A percentile compares a stretch with the other conserved stretches of the same genome.
These are phyloP conservation scores for Xerocomus amazonicus DNA, from an alignment of 1,284 basidiomycete genomes.

Conservation along the genomic window DNA sequence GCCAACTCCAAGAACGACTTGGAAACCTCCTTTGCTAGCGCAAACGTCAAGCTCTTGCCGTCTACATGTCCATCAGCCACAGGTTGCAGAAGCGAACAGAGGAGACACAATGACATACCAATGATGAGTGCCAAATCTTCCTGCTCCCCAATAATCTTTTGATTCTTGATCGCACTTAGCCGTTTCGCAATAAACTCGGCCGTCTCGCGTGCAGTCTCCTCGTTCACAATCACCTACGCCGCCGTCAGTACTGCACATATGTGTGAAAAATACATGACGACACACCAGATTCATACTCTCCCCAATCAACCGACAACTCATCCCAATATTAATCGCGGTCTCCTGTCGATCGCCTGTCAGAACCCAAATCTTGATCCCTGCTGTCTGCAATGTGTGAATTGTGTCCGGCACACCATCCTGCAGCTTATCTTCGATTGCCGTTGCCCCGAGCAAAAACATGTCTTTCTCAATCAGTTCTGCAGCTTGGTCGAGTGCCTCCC, in stretches of 20 bases:
- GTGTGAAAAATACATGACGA: neutral
- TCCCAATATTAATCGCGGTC: slow-evolving; percentile 98
- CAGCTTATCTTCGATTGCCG: slow-evolving; percentile 97
- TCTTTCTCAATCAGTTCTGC: slow-evolving; percentile 97
- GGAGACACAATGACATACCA: slow-evolving; percentile 46
- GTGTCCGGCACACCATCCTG: slow-evolving; percentile 99
- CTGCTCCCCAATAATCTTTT: slow-evolving; percentile 84
- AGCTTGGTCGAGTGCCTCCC: slow-evolving; percentile 91
- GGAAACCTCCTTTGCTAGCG: slow-evolving; percentile 89
- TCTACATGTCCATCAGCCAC: slow-evolving; percentile 46
- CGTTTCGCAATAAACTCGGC: slow-evolving; percentile 86
- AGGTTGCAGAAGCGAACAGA: too few species aligned
- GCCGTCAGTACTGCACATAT: neutral
- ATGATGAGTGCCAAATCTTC: slow-evolving; percentile 96
- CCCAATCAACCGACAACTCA: slow-evolving; percentile 94
- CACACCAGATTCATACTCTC: slow-evolving; percentile 97
- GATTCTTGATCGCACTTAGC: slow-evolving; percentile 88
- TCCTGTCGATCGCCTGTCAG: slow-evolving; percentile 98
- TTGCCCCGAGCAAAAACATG: slow-evolving; percentile 89
- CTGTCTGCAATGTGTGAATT: slow-evolving; percentile 96
- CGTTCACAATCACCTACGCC: slow-evolving; percentile 86
- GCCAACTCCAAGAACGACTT: slow-evolving; percentile 93
- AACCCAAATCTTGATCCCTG: slow-evolving; percentile 99
- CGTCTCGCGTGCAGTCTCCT: slow-evolving; percentile 81
- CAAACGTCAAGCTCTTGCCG: slow-evolving; percentile 91